Conservation (phyloP, 2,329 filamentous ascomycete species). For the Penicillium sp. region DNA sequence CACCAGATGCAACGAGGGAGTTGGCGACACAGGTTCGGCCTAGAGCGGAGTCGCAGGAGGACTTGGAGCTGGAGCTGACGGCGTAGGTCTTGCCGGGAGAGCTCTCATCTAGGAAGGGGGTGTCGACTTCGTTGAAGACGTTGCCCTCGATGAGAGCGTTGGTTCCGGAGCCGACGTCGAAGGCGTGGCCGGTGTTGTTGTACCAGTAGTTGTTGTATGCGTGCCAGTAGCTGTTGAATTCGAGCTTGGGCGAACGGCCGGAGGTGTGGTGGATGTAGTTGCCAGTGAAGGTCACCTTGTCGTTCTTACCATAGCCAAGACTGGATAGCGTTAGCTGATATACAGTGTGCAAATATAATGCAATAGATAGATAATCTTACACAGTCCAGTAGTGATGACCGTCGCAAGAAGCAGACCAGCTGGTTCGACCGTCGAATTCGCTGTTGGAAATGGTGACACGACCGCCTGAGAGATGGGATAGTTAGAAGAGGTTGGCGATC, state of each 20-base stretch:
- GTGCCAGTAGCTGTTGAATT: conserved; percentile 59
- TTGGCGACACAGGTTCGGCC: conserved; percentile 36
- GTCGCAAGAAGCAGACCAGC: conserved; percentile 61
- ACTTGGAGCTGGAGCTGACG: conserved; percentile 21
- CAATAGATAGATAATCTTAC: conserved; percentile 19
- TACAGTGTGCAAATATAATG: no score
- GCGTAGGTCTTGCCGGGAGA: conserved; percentile 34
- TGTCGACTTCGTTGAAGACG: conserved; percentile 48
- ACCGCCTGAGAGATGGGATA: conserved; percentile 49
- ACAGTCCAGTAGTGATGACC: conserved; percentile 64
- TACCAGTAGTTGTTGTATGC: conserved; percentile 47
- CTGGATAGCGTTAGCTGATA: conserved; percentile 9
- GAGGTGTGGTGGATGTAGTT: conserved; percentile 65
- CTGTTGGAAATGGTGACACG: conserved; percentile 63
- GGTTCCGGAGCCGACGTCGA: conserved; percentile 37
- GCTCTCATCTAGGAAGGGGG: conserved; percentile 37
- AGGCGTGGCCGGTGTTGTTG: conserved; percentile 50
- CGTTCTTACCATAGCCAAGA: conserved; percentile 59
- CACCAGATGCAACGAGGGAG: conserved; percentile 33
- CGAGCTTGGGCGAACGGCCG: conserved; percentile 62
- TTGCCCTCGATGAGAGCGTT: conserved; percentile 51
- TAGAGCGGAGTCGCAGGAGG: conserved; percentile 29
- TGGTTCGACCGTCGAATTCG: conserved; percentile 60
- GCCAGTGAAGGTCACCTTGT: conserved; percentile 61
- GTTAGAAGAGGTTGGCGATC: conserved; percentile 34